phyloP scores from a whole-genome alignment of 2,329 filamentous ascomycete genomes.

The Graphium sp. region DNA sequence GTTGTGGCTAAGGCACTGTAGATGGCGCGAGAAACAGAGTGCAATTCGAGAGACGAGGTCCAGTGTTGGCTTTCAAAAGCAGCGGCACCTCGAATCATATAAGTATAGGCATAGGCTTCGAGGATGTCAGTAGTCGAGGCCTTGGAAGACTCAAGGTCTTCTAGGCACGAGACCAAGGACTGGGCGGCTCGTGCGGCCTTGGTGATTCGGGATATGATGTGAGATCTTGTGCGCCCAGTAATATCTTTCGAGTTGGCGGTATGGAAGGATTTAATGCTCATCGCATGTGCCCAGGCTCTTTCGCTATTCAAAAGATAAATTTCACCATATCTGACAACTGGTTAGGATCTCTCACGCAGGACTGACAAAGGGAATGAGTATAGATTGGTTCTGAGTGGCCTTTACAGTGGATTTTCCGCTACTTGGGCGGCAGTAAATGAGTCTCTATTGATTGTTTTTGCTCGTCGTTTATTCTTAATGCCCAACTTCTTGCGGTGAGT shows the following conservation, averaged over 20 bases:
- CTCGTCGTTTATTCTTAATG: constrained; percentile 67
- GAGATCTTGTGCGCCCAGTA: constrained; percentile 61
- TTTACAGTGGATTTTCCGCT: constrained; percentile 58
- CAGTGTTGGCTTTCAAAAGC: constrained; percentile 81
- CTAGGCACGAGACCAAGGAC: constrained; percentile 48
- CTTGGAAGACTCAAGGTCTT: constrained; percentile 43
- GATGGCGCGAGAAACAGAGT: constrained; percentile 62
- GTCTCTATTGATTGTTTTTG: constrained; percentile 63
- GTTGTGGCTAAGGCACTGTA: constrained; percentile 59
- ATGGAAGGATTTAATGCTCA: constrained; percentile 80
- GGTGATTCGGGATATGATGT: constrained; percentile 74
- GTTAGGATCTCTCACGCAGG: no score
- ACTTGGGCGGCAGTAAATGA: constrained; percentile 61
- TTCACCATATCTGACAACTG: constrained; percentile 44
- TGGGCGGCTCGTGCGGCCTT: constrained; percentile 62
- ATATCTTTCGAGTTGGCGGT: constrained; percentile 67
- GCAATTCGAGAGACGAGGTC: constrained; percentile 60
- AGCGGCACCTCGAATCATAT: constrained; percentile 58
- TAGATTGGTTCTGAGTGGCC: constrained; percentile 1
- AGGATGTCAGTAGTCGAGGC: constrained; percentile 56
- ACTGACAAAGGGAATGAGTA: not conserved
- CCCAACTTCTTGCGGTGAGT: constrained; percentile 74
- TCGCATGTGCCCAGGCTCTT: constrained; percentile 86
- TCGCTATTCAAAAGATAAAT: constrained; percentile 77
- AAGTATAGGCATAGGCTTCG: constrained; percentile 73